Evolutionary conservation across 2,329 filamentous ascomycete genomes (phyloP).

Genomic region (Coniochaeta ligniaria): DNA sequence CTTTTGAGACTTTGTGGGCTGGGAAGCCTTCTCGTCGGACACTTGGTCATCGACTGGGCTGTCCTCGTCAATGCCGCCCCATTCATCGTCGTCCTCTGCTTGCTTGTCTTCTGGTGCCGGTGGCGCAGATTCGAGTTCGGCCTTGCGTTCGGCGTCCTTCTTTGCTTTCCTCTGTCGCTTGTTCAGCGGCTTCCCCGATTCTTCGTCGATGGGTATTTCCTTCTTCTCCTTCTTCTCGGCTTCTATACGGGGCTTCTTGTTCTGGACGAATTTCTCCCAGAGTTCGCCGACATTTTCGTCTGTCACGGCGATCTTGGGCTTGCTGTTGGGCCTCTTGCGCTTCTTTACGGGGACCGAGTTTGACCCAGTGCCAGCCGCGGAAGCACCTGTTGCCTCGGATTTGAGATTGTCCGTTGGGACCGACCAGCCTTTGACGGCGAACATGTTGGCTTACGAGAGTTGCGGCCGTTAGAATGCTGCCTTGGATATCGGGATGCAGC

Average conservation of each 20-base stretch:
- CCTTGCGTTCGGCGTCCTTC: constrained; percentile 12
- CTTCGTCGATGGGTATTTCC: constrained; percentile 1
- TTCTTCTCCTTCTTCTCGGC: constrained; percentile 19
- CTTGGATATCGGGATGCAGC: no score
- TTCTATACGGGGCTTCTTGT: constrained; percentile 30
- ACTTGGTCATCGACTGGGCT: constrained; percentile 11
- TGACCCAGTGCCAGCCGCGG: constrained; percentile 20
- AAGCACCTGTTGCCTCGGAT: constrained; percentile 46
- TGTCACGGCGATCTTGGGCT: constrained; percentile 44
- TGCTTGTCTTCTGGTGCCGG: not conserved
- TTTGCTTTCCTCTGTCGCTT: constrained; percentile 8
- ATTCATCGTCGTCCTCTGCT: constrained; percentile 11
- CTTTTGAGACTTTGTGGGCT: constrained; percentile 28
- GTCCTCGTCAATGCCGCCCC: constrained; percentile 15
- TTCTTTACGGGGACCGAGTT: constrained; percentile 39
- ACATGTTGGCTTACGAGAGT: constrained; percentile 50
- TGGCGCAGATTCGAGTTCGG: constrained; percentile 8
- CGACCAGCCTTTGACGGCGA: constrained; percentile 90
- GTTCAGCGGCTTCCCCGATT: constrained; percentile 15
- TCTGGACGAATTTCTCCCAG: constrained; percentile 74
- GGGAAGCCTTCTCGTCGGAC: constrained; percentile 10
- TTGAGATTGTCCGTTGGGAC: constrained; percentile 67
- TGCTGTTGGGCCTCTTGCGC: constrained; percentile 40
- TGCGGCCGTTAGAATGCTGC: not conserved
- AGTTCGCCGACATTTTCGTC: constrained; percentile 67